Percentiles rank a stretch among this genome's conserved stretches.
Conservation (phyloP, 495 filamentous ascomycete species). For the Trichoderma orchidacearum region DNA sequence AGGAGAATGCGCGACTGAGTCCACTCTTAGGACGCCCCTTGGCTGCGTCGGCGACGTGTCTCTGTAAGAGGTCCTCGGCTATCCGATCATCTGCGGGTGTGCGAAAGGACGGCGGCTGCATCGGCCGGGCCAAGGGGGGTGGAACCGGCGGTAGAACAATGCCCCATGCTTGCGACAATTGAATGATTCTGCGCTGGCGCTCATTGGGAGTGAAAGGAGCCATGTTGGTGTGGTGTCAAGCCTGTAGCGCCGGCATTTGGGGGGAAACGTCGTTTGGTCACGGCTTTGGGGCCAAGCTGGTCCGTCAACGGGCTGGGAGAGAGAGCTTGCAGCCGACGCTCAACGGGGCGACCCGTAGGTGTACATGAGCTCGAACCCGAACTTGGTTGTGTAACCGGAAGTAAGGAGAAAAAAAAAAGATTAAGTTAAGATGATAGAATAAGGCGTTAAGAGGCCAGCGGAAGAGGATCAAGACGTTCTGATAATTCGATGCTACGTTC, state of each 20-base stretch:
- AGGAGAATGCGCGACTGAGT: constrained; percentile 28
- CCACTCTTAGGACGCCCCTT: constrained; percentile 17
- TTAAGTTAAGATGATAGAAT: too few relatives aligned
- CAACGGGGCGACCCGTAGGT: too few relatives aligned
- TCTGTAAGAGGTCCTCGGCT: constrained; percentile 31
- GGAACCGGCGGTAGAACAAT: background rate
- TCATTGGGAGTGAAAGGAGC: background rate
- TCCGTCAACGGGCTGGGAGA: too few relatives aligned
- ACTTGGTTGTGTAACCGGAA: too few relatives aligned
- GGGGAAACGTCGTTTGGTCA: background rate
- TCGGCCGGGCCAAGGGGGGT: background rate
- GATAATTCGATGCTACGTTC: too few relatives aligned
- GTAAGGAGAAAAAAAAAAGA: too few relatives aligned
- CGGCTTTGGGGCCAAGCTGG: too few relatives aligned
- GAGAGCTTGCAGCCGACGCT: too few relatives aligned
- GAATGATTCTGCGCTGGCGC: constrained; percentile 2
- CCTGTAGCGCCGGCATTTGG: background rate
- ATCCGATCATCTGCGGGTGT: constrained; percentile 24
- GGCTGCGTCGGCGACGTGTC: constrained; percentile 16
- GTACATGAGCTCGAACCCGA: too few relatives aligned
- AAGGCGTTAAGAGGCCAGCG: too few relatives aligned
- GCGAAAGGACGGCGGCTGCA: constrained; percentile 8
- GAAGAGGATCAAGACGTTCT: too few relatives aligned
- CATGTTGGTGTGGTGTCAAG: background rate
- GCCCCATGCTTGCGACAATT: constrained; percentile 1